Evolutionary conservation across 345 rosid genomes (phyloP).

Genomic region (Fremontodendron californicum): DNA sequence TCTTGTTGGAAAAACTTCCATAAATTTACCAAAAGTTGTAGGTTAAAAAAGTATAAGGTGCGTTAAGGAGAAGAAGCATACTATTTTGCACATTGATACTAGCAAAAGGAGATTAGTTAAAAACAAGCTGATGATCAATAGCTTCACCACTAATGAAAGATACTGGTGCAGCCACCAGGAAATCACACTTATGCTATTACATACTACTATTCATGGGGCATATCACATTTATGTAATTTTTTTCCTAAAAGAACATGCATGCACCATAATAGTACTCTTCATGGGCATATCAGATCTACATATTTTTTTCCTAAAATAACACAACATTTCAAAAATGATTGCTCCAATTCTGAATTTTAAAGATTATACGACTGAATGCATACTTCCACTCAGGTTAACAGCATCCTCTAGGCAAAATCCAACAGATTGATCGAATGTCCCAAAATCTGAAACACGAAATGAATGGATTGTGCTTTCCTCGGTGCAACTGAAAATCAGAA

Average conservation of each 20-base stretch:
- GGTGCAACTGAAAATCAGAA: slow-evolving; percentile 26
- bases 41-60: not conserved
- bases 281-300: not conserved
- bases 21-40: not conserved
- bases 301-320: not conserved
- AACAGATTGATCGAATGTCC: slow-evolving; percentile 26
- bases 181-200: not conserved
- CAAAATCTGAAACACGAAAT: slow-evolving; percentile 24
- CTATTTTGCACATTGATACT: not conserved
- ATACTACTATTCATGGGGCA: not conserved
- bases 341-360: not conserved
- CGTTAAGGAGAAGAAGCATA: not conserved
- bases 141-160: not conserved
- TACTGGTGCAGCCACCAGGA: not conserved
- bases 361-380: slow-evolving; percentile 15
- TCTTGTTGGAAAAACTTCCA: not conserved
- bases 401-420: slow-evolving; percentile 30
- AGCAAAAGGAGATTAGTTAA: not conserved
- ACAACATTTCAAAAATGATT: not conserved
- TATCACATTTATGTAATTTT: not conserved
- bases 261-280: not conserved
- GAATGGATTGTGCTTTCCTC: slow-evolving; percentile 25
- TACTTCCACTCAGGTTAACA: slow-evolving; percentile 35
- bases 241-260: not conserved
- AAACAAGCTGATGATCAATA: not conserved